Base-by-base conservation (phyloP, 371 early-diverging fungal species). In the Nematocida displodere region DNA sequence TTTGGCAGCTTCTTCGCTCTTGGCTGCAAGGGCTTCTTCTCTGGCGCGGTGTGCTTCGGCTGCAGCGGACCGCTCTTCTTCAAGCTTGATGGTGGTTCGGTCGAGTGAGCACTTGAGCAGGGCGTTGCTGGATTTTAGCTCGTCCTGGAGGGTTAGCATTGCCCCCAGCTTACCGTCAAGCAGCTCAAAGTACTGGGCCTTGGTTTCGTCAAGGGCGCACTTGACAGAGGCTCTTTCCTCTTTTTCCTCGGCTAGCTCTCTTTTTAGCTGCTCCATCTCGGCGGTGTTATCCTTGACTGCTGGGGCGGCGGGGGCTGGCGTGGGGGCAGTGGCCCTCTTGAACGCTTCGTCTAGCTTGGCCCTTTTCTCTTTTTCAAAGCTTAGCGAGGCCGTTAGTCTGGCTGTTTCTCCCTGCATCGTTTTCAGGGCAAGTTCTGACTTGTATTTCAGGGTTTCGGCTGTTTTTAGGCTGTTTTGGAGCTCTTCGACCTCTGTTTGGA, bases 401-500 rank as follows among this genome's bases (percentile, higher is more conserved):
- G 88, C 89, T n/a, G 79, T 88, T 87, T n/a, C 88, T 81, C 55
- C 80, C 80, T 81, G 86, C 85, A 78, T 86, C 87, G 63, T 81
- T 79, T 83, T 87, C 87, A 34, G 82, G 54, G 33, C 85, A 55
- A 61, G 88, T 88, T 65, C 84, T 83, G 64, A 86, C 84, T 61
- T 87, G 85, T 50, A 87, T 88, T 31, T 89, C 88, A 28, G 90
- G 84, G 66, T 87, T 86, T 75, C 87, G 87, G 54, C 89, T 90
- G 2, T 85, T 39, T 84, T 82, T 58, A 86, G 83, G 26, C 85
- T 84, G 48, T 88, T 88, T 47, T 90, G 89, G 4, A 88, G 84
- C 39, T 71, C 56, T 52, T 71, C 62, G 4, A 77, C 39, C 29
- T 52, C 77, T 13, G 42, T 36, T 2, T 33, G 7, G 13, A 52